Evolutionary conservation across 2,329 filamentous ascomycete species (phyloP).

Genomic region (Fusarium sp.): DNA sequence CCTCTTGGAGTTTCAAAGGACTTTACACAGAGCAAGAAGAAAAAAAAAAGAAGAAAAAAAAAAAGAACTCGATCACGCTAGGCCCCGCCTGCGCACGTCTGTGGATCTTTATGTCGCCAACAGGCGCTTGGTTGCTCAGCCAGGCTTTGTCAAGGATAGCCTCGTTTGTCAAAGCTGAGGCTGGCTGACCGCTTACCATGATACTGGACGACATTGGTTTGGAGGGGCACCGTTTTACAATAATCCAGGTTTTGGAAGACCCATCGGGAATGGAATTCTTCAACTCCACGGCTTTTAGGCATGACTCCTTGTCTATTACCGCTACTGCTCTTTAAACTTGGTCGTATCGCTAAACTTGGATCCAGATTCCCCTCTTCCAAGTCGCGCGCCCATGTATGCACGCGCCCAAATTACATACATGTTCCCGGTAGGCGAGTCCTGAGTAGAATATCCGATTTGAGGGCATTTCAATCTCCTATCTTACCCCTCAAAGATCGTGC

Average conservation of each 20-base stretch:
- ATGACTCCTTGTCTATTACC: neutral
- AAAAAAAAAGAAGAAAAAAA: conserved; percentile 32
- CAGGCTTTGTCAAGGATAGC: conserved; percentile 41
- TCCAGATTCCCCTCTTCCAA: neutral
- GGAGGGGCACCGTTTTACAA: conserved; percentile 21
- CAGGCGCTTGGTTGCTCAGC: conserved; percentile 21
- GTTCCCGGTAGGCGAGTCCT: conserved; percentile 5
- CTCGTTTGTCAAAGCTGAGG: conserved; percentile 42
- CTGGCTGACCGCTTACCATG: conserved; percentile 44
- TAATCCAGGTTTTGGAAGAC: conserved; percentile 26
- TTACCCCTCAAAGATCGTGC: conserved; percentile 1
- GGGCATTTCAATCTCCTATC: conserved; percentile 7
- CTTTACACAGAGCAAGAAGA: conserved; percentile 24
- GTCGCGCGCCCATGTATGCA: conserved; percentile 12
- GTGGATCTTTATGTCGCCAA: conserved; percentile 25
- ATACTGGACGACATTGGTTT: conserved; percentile 36
- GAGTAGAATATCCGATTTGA: conserved; percentile 6
- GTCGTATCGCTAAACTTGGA: neutral
- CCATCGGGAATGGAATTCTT: neutral
- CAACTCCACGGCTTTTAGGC: conserved; percentile 11
- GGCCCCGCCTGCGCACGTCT: conserved; percentile 24
- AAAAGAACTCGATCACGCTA: conserved; percentile 27
- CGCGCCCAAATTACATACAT: conserved; percentile 6
- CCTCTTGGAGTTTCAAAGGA: conserved; percentile 6
- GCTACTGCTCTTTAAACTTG: conserved; percentile 6